Evolutionary conservation across 208 protist genomes (phyloP).

Genomic region (Crithidia thermophila): DNA sequence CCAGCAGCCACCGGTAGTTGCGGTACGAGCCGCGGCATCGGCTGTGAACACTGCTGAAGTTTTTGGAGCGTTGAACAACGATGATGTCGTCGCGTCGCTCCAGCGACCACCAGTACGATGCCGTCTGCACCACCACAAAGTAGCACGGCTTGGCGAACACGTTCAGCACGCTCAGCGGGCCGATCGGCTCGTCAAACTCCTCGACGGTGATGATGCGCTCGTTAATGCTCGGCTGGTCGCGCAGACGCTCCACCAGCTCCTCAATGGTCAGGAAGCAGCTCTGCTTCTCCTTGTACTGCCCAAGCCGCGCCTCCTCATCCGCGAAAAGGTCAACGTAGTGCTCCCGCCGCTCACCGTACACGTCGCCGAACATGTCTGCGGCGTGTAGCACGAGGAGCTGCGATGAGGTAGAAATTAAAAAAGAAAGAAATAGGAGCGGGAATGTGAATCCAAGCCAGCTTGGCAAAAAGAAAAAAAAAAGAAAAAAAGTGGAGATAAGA

Average conservation of each 20-base stretch:
- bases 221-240: constrained; percentile 36
- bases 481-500: constrained; percentile 8
- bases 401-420: not conserved
- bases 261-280: constrained; percentile 38
- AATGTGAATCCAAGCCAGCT: too few species aligned
- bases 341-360: constrained; percentile 30
- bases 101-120: constrained; percentile 62
- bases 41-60: constrained; percentile 60
- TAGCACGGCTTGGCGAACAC: constrained; percentile 26
- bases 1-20: constrained; percentile 35
- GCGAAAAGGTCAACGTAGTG: constrained; percentile 65
- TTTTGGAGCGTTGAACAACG: constrained; percentile 55
- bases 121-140: constrained; percentile 59
- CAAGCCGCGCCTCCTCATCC: constrained; percentile 37
- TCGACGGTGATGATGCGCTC: constrained; percentile 47
- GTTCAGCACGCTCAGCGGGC: constrained; percentile 25
- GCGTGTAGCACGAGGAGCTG: not conserved
- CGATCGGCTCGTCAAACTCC: constrained; percentile 45
- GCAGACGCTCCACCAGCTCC: constrained; percentile 49
- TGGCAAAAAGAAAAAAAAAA: not conserved
- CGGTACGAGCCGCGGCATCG: constrained; percentile 52
- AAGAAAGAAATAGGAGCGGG: constrained; percentile 1
- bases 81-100: constrained; percentile 46
- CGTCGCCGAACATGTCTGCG: constrained; percentile 22
- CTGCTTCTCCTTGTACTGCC: constrained; percentile 36